phyloP scores from a whole-genome alignment of 208 protist genomes.

The Crithidia mellificae region DNA sequence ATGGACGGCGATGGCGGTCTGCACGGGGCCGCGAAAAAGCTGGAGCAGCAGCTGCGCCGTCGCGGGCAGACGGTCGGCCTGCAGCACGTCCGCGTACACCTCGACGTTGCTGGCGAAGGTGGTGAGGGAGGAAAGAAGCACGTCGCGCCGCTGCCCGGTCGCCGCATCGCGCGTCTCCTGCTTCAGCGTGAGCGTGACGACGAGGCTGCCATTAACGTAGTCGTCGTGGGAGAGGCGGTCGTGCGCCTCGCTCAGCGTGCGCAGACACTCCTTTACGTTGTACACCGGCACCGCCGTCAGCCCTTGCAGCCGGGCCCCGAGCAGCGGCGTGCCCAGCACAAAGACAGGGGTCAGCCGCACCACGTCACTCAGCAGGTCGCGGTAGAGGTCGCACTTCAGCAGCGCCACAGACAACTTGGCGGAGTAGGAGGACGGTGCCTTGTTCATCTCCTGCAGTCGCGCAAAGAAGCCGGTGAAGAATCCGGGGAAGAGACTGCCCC shows the following conservation, averaged over 20 bases:
- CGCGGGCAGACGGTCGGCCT: slow-evolving; percentile 23
- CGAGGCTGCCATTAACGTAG: slow-evolving; percentile 27
- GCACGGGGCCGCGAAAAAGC: slow-evolving; percentile 29
- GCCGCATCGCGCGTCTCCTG: slow-evolving; percentile 8
- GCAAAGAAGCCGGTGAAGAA: slow-evolving; percentile 33
- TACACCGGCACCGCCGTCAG: slow-evolving; percentile 18
- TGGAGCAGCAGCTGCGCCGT: slow-evolving; percentile 33
- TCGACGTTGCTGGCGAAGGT: slow-evolving; percentile 20
- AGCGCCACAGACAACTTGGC: slow-evolving; percentile 38
- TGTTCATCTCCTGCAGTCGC: not conserved
- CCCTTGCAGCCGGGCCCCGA: slow-evolving; percentile 27
- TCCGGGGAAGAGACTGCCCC: slow-evolving; percentile 20
- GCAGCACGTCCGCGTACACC: slow-evolving; percentile 28
- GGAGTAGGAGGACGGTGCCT: slow-evolving; percentile 9
- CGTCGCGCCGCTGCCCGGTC: slow-evolving; percentile 28
- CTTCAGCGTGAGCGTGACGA: slow-evolving; percentile 32
- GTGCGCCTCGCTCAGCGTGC: slow-evolving; percentile 14
- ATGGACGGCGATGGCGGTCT: slow-evolving; percentile 23
- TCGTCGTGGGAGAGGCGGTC: slow-evolving; percentile 24
- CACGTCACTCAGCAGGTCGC: slow-evolving; percentile 34
- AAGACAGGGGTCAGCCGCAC: slow-evolving; percentile 13
- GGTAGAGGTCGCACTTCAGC: slow-evolving; percentile 47
- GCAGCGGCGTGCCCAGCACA: slow-evolving; percentile 40
- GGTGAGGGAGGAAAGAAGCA: slow-evolving; percentile 42
- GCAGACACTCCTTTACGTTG: slow-evolving; percentile 15